Conservation (phyloP, 352 stramenopile genomes). For the Blastocystis sp. region DNA sequence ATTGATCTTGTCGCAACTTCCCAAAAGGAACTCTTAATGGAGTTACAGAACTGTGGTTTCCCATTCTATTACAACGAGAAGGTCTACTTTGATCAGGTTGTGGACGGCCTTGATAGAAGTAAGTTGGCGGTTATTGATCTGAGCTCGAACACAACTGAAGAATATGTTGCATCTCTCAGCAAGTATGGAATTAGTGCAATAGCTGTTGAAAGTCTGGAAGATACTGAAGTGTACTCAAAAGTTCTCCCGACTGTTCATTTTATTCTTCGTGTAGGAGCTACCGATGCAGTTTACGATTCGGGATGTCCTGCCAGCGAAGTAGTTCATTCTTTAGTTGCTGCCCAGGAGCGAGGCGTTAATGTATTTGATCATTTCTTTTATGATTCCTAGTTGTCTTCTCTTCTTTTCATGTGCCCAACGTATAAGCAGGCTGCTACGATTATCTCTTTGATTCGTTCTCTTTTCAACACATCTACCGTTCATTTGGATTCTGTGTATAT, state of each 20-base stretch:
- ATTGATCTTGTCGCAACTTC: slow-evolving; percentile 22
- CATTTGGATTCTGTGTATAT: not conserved
- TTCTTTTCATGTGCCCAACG: not conserved
- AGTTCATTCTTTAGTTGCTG: not conserved
- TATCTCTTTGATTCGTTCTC: not conserved
- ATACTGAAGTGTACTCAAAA: not conserved
- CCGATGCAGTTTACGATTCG: not conserved
- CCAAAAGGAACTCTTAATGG: not conserved
- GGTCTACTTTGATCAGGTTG: not conserved
- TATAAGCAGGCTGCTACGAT: not conserved
- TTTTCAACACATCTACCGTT: not conserved
- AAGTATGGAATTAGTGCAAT: not conserved
- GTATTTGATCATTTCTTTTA: not conserved
- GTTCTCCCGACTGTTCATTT: not conserved
- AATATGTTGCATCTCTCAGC: not conserved
- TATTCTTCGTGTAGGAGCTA: not conserved
- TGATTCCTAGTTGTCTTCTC: not conserved
- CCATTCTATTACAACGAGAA: slow-evolving; percentile 15
- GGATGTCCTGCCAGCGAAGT: not conserved
- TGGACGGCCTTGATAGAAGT: not conserved
- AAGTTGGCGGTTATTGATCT: not conserved
- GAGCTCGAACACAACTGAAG: not conserved
- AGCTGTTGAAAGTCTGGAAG: not conserved
- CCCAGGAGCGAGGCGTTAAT: not conserved
- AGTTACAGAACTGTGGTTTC: slow-evolving; percentile 16